Evolutionary conservation across 176 grass and related monocot genomes (phyloP).

Genomic region (Phyllostachys edulis): DNA sequence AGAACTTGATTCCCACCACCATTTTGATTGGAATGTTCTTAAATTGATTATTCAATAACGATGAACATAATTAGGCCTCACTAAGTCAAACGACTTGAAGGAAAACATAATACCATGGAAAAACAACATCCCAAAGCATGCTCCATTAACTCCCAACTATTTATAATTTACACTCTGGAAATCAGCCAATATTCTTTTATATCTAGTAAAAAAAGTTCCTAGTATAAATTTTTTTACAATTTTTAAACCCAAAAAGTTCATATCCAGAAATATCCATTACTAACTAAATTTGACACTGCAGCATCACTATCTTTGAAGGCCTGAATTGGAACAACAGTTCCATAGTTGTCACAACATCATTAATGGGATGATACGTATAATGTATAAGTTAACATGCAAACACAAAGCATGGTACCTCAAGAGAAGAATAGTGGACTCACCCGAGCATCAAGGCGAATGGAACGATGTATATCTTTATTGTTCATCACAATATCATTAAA

Average conservation of each 20-base stretch:
- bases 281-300: not conserved
- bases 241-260: not conserved
- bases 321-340: conserved; percentile 47
- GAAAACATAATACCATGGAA: not conserved
- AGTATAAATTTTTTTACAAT: no score
- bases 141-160: not conserved
- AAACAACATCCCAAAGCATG: not conserved
- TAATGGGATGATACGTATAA: conserved; percentile 21
- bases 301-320: conserved; percentile 63
- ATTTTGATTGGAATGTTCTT: no score
- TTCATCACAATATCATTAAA: no score
- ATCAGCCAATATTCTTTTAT: not conserved
- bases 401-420: conserved; percentile 9
- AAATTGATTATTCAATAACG: no score
- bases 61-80: no score
- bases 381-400: not conserved
- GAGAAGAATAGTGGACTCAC: conserved; percentile 32
- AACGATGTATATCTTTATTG: conserved; percentile 64
- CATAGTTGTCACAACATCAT: conserved; percentile 4
- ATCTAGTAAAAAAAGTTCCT: no score
- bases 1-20: no score
- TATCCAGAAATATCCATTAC: not conserved
- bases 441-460: conserved; percentile 97
- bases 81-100: not conserved
- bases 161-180: not conserved